A percentile compares a stretch with the other conserved stretches of the same genome.
Conservation (phyloP, 441 rosid genomes). For the Euphorbia corollata region DNA sequence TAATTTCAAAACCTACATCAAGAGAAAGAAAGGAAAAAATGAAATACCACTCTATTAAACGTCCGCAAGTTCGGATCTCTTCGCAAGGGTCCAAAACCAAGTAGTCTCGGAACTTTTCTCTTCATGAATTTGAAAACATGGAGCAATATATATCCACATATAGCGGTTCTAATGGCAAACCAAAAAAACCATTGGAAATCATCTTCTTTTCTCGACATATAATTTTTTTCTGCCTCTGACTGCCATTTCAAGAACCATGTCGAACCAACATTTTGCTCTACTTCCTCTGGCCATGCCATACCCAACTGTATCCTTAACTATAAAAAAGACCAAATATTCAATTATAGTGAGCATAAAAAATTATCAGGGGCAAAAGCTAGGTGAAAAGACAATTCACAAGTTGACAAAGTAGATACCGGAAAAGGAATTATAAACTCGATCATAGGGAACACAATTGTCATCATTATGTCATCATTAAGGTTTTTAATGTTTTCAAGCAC, state of each 20-base stretch:
- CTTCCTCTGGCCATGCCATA: constrained; percentile 92
- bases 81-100: constrained; percentile 79
- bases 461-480: constrained; percentile 68
- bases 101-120: constrained; percentile 62
- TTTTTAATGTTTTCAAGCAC: constrained; percentile 38
- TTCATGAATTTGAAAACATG: constrained; percentile 56
- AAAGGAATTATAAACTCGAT: constrained; percentile 67
- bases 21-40: constrained; percentile 13
- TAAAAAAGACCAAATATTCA: constrained; percentile 18
- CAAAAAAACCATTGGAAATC: constrained; percentile 58
- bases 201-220: constrained; percentile 52
- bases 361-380: constrained; percentile 6
- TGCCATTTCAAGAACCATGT: constrained; percentile 91
- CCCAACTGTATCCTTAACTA: constrained; percentile 74
- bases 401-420: constrained; percentile 40
- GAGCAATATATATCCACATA: constrained; percentile 57
- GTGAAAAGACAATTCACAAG: constrained; percentile 17
- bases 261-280: constrained; percentile 61
- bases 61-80: constrained; percentile 66
- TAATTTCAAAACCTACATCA: not conserved
- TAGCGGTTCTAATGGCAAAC: constrained; percentile 50
- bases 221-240: constrained; percentile 64
- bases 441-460: constrained; percentile 56
- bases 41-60: constrained; percentile 69
- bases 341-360: constrained; percentile 10